Evolutionary conservation across 805 yeast species (phyloP).

Genomic region (Schizosaccharomyces osmophilus): DNA sequence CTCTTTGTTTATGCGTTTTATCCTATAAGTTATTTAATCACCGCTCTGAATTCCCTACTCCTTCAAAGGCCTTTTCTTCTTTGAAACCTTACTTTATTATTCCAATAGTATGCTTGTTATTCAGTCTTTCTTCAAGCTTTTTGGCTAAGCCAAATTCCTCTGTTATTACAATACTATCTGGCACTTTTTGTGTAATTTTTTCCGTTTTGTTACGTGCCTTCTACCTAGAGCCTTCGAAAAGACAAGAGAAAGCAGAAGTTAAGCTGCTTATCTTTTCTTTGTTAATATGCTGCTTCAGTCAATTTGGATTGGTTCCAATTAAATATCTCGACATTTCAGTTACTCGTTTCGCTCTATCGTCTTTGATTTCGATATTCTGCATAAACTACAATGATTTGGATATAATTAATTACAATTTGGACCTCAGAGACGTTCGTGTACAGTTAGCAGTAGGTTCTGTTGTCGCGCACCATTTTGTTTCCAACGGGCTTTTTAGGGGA

Average conservation of each 20-base stretch:
- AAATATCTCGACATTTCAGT: not conserved
- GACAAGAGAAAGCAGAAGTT: not conserved
- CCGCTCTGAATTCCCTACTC: not conserved
- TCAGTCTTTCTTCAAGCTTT: not conserved
- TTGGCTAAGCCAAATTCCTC: not conserved
- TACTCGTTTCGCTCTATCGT: not conserved
- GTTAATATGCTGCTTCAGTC: not conserved
- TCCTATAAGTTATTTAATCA: not conserved
- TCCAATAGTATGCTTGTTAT: not conserved
- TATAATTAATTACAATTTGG: not conserved
- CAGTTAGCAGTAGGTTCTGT: not conserved
- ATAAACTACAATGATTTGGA: not conserved
- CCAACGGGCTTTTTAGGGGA: not conserved
- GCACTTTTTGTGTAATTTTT: no score
- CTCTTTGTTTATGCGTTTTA: not conserved
- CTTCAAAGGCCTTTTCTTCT: not conserved
- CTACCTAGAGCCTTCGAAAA: not conserved
- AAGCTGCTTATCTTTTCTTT: not conserved
- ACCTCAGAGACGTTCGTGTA: not conserved
- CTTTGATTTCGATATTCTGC: not conserved
- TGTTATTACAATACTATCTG: no score
- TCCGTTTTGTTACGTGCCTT: not conserved
- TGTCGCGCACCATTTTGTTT: not conserved
- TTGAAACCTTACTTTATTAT: not conserved
- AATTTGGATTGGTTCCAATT: not conserved